Percentiles rank a stretch among this genome's conserved stretches.
Conservation (phyloP, 2,329 filamentous ascomycete species). For the Capronia americana region DNA sequence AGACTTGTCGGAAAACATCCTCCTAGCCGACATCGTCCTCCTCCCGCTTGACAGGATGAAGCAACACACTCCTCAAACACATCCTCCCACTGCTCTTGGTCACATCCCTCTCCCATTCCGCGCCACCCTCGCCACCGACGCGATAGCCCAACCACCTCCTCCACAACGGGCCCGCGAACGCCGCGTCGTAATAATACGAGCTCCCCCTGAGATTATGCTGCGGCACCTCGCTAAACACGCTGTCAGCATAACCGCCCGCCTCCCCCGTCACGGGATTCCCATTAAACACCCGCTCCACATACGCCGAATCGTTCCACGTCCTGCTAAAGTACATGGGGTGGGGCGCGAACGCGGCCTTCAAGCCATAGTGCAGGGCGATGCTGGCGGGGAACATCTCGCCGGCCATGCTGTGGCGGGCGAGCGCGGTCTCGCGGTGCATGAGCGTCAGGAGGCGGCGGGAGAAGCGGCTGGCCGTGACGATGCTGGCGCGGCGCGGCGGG, state of each 20-base stretch:
- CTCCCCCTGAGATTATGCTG: conserved; percentile 5
- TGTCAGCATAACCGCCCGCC: background rate
- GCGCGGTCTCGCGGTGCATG: conserved; percentile 7
- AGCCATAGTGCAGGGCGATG: conserved; percentile 5
- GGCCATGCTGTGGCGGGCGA: conserved; percentile 4
- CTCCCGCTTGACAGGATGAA: conserved; percentile 6
- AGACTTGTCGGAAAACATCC: background rate
- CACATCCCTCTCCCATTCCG: background rate
- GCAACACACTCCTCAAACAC: background rate
- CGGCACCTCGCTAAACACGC: conserved; percentile 4
- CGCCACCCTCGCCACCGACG: background rate
- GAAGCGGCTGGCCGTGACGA: conserved; percentile 9
- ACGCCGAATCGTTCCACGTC: background rate
- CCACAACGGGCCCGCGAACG: background rate
- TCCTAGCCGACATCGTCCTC: background rate
- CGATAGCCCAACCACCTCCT: conserved; percentile 1
- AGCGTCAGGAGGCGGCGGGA: background rate
- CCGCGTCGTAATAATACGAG: conserved; percentile 2
- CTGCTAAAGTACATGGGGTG: conserved; percentile 4
- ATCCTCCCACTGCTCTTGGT: background rate
- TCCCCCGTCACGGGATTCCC: background rate
- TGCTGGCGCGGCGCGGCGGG: conserved; percentile 9
- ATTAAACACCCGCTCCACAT: conserved; percentile 1
- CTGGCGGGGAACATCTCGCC: conserved; percentile 12
- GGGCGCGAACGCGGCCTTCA: conserved; percentile 7